Evolutionary conservation across 768 basidiomycete species (phyloP).

Genomic region (Crassisporium funariophilum): DNA sequence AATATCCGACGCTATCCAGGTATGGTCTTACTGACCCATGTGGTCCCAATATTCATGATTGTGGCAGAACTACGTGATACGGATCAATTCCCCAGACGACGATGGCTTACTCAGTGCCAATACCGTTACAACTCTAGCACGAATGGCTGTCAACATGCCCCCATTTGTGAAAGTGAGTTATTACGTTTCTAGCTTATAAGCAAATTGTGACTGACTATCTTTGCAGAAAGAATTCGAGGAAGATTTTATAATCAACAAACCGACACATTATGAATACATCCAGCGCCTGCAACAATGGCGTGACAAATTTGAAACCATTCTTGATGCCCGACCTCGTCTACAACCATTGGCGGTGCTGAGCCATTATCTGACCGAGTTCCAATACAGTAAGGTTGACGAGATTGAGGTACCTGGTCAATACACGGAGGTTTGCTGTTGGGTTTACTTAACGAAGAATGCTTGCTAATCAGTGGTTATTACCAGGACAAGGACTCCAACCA

Average conservation of each 20-base stretch:
- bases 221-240: conserved; percentile 85
- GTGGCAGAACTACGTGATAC: conserved; percentile 65
- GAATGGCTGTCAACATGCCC: conserved; percentile 63
- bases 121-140: conserved; percentile 56
- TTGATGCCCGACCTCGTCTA: conserved; percentile 81
- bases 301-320: conserved; percentile 80
- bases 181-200: neutral
- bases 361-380: conserved; percentile 96
- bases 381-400: conserved; percentile 96
- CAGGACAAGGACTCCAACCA: conserved; percentile 95
- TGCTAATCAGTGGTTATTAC: conserved; percentile 9
- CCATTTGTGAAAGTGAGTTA: conserved; percentile 56
- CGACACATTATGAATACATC: conserved; percentile 85
- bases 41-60: conserved; percentile 4
- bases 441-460: conserved; percentile 1
- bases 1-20: conserved; percentile 84
- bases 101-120: conserved; percentile 61
- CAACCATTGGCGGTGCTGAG: conserved; percentile 86
- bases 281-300: conserved; percentile 90
- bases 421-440: conserved; percentile 67
- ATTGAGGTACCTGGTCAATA: conserved; percentile 99
- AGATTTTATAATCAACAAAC: conserved; percentile 82
- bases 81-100: conserved; percentile 68
- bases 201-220: conserved; percentile 2
- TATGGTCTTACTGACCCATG: conserved; percentile 27